These are phyloP conservation scores for Agaricus blazei DNA, from an alignment of 768 basidiomycete genomes.

Conservation along the genomic window DNA sequence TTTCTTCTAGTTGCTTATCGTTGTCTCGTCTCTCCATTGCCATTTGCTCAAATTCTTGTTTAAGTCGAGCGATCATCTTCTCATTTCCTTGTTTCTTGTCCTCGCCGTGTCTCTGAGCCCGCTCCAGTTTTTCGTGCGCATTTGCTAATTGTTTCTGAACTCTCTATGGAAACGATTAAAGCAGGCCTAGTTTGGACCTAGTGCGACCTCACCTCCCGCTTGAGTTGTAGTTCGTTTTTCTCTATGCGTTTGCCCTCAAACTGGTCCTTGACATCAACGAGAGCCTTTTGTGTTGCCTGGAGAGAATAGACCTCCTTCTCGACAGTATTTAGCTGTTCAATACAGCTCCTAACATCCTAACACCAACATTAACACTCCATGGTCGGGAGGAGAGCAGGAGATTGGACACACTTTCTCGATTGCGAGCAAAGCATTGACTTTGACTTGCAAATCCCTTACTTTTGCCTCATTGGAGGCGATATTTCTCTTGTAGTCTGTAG, in stretches of 20 bases:
- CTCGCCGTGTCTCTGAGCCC: constrained; percentile 73
- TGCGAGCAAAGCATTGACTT: constrained; percentile 61
- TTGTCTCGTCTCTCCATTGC: constrained; percentile 69
- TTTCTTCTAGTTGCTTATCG: constrained; percentile 73
- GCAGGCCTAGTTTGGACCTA: background rate
- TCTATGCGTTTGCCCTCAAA: constrained; percentile 73
- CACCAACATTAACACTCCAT: background rate
- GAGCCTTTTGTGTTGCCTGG: constrained; percentile 61
- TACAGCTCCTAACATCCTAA: constrained; percentile 66
- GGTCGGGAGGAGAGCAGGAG: background rate
- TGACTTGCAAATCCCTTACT: constrained; percentile 69
- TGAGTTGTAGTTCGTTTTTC: constrained; percentile 58
- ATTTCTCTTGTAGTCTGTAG: constrained; percentile 65
- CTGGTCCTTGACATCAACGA: constrained; percentile 63
- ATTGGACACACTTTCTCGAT: constrained; percentile 62
- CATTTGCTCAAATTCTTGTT: constrained; percentile 79
- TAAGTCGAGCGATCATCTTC: constrained; percentile 68
- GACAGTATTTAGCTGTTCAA: constrained; percentile 73
- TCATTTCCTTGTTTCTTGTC: constrained; percentile 74
- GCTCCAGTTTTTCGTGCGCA: constrained; percentile 77
- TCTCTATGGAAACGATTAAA: constrained; percentile 42
- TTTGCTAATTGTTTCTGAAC: constrained; percentile 76
- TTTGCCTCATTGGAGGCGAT: constrained; percentile 66
- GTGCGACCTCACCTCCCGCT: constrained; percentile 50
- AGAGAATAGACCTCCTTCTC: constrained; percentile 62